These are phyloP conservation scores for Candida saitoana DNA, from an alignment of 805 yeast genomes.

Conservation along the genomic window DNA sequence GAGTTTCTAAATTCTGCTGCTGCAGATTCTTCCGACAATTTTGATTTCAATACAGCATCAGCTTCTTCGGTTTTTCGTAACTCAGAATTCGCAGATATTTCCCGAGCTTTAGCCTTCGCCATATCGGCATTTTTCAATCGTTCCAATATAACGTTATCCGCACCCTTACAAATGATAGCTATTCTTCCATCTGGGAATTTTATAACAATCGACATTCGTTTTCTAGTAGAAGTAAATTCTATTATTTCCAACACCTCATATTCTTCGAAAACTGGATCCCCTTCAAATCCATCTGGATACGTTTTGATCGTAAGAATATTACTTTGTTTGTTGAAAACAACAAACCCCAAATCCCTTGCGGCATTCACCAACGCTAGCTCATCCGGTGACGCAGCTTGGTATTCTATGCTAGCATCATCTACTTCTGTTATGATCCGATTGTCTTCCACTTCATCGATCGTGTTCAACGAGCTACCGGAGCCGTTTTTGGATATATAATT, in stretches of 20 bases:
- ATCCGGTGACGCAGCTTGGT: conserved; percentile 96
- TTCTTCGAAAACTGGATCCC: conserved; percentile 56
- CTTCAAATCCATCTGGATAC: conserved; percentile 78
- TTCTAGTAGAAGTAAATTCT: conserved; percentile 83
- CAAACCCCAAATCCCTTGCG: conserved; percentile 90
- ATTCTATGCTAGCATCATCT: conserved; percentile 53
- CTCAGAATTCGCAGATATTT: conserved; percentile 52
- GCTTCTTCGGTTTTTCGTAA: conserved; percentile 78
- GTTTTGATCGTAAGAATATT: conserved; percentile 62
- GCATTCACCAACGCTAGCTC: conserved; percentile 91
- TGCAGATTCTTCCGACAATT: conserved; percentile 34
- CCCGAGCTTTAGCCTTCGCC: conserved; percentile 63
- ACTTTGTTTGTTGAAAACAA: conserved; percentile 68
- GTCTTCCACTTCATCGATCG: conserved; percentile 11
- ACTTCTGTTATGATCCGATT: conserved; percentile 10
- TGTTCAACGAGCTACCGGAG: conserved; percentile 15
- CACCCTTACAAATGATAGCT: conserved; percentile 87
- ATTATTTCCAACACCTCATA: conserved; percentile 76
- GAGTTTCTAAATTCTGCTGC: conserved; percentile 22
- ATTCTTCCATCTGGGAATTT: conserved; percentile 71
- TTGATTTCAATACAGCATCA: conserved; percentile 59
- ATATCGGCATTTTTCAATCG: conserved; percentile 54
- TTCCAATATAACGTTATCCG: conserved; percentile 85
- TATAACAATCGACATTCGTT: conserved; percentile 90
- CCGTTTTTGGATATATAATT: conserved; percentile 2